Evolutionary conservation across 768 basidiomycete species (phyloP).

Genomic region (Russula vinacea): DNA sequence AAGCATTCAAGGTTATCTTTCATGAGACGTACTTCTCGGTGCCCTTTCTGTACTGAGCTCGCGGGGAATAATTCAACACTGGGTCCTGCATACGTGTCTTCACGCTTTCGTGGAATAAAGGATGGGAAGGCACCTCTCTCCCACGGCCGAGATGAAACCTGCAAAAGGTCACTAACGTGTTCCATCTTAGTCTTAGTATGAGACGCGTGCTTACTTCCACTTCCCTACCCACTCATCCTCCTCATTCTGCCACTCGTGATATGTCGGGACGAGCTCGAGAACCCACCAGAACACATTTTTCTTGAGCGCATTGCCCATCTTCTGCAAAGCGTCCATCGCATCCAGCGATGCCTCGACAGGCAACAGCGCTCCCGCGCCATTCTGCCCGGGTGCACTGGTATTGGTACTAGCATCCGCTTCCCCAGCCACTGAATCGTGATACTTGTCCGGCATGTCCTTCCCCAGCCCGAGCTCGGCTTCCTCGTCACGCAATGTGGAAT

Average conservation of each 20-base stretch:
- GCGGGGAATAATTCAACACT: slow-evolving; percentile 53
- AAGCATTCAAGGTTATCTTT: slow-evolving; percentile 1
- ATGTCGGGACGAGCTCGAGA: slow-evolving; percentile 60
- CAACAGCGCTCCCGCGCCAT: neutral
- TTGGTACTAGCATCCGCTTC: neutral
- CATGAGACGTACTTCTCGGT: slow-evolving; percentile 49
- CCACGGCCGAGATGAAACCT: slow-evolving; percentile 59
- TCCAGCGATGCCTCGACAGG: slow-evolving; percentile 1
- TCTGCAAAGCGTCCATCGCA: slow-evolving; percentile 42
- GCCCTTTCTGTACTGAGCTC: slow-evolving; percentile 48
- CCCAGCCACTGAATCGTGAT: neutral
- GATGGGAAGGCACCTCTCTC: slow-evolving; percentile 47
- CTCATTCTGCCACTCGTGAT: slow-evolving; percentile 54
- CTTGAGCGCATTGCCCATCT: slow-evolving; percentile 53
- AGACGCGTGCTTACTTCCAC: slow-evolving; percentile 47
- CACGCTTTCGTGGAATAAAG: slow-evolving; percentile 64
- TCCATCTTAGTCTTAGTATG: neutral
- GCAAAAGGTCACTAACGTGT: slow-evolving; percentile 1
- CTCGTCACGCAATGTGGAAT: neutral
- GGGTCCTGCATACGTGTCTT: slow-evolving; percentile 51
- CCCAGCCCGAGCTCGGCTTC: neutral
- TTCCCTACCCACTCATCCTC: slow-evolving; percentile 52
- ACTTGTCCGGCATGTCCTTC: neutral
- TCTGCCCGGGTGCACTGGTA: neutral
- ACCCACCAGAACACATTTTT: slow-evolving; percentile 57